Evolutionary conservation across 2,329 filamentous ascomycete species (phyloP), one percentile per base, ranked within the genome.

Genomic region (Fusarium algeriense): DNA sequence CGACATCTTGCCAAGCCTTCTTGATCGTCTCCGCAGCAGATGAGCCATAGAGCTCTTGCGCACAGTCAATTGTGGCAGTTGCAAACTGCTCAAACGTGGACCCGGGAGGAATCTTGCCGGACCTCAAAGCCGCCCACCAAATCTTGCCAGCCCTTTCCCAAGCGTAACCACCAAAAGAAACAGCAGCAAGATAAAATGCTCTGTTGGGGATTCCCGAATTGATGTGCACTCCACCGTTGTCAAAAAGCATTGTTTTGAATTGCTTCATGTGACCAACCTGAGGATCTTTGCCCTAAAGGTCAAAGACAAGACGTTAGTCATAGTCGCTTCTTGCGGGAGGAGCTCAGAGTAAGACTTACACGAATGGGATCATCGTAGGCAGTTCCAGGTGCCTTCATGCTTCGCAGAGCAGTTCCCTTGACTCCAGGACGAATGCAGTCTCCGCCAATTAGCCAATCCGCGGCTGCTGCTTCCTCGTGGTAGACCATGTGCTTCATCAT

Each of bases 141-240:
- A 87, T 85, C 69, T 84, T 82, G 15, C 85, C 85, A 12, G 84
- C 84, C 78, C 85, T 86, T 73, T 87, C 85, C 84, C 84, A 89
- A 7, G 84, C 84, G 74, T 83, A 85, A 8, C 87, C 87, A 17
- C 86, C 86, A 69, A 89, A 83, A 3, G 78, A 81, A 7, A 80
- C 76, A 3, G 85, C 78, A 14, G 79, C 82, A 13, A 87, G 82
- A 71, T 87, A 87, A 69, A 89, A 89, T 5, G 87, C 87, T 67
- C 83, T 82, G 79, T 89, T 89, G 5, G 87, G 87, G 46, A 89
- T 89, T 9, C 87, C 87, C 9, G 86, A 88, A 77, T 83, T 87
- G 52, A 86, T 78, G 76, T 89, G 87, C 6, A 88, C 86, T 35
- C 87, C 87, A 11, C 85, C 85, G 46, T 86, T 84, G 75, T 88